These are phyloP conservation scores for Eleusine indica DNA, from an alignment of 176 grass and related monocot genomes.

Conservation along the genomic window DNA sequence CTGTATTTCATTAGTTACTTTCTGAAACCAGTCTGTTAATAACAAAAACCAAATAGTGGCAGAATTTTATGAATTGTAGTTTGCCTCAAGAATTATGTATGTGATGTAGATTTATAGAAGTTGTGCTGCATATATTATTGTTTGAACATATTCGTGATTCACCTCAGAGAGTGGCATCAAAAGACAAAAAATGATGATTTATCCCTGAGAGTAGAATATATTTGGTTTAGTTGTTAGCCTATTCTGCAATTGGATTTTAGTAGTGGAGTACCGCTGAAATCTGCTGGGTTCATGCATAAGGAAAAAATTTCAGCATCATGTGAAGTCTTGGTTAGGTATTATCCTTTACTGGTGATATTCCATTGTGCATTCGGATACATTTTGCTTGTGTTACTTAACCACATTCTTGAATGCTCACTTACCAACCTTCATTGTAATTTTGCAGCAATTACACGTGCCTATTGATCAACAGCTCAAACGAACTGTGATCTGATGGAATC, in stretches of 20 bases:
- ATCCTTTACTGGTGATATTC: background rate
- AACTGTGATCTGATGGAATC: slow-evolving; percentile 49
- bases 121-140: background rate
- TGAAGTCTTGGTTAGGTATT: background rate
- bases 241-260: slow-evolving; percentile 3
- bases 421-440: background rate
- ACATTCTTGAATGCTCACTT: background rate
- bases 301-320: background rate
- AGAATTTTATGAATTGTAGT: background rate
- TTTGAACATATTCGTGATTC: background rate
- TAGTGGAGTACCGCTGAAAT: background rate
- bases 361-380: background rate
- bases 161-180: background rate
- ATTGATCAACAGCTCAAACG: background rate
- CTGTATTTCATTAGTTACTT: background rate
- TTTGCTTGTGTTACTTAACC: slow-evolving; percentile 11
- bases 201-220: background rate
- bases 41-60: background rate
- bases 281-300: background rate
- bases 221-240: background rate
- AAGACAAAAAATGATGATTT: background rate
- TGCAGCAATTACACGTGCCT: slow-evolving; percentile 1
- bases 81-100: background rate
- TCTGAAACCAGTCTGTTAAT: background rate
- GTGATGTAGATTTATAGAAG: background rate